Base-by-base conservation (phyloP, 2,329 filamentous ascomycete species). In the Lachnellula arida region DNA sequence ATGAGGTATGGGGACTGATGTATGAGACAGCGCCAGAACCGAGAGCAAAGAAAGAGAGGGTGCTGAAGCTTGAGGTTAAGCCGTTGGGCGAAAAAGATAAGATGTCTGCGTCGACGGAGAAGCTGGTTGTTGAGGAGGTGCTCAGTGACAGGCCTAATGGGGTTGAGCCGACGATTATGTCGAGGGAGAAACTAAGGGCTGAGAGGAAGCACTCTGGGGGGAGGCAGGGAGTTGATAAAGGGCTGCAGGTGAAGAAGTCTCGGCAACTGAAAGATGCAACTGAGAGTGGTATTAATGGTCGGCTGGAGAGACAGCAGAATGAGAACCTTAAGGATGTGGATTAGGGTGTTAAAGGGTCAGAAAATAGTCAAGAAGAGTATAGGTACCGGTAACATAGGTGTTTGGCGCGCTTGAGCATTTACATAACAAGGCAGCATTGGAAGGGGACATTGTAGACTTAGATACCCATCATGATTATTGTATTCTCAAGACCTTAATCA, bases 41-140 rank as follows among this genome's bases (percentile, higher is more conserved):
- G 46, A 68, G 65, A 54, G 64, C 59, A 32, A 70, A 70, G 53
- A 67, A 65, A 49, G 67, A 68, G 42, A 66, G 68, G 46, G 63
- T 68, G 5, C 49, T 71, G 56, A 70, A 69, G 48, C 53, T 67
- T 51, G 67, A 67, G 37, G 63, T 70, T 60, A 68, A 69, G 53
- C 64, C 65, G 8, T 49, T 67, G 46, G 28, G 28, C 4, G 28
- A 11, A 32, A 19, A 19, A 22, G 42, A 44, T n/a, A 12, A 44
- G 42, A 44, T 22, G 19, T 19, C 19, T 12, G 11, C 11, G 11
- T 44, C 42, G 11, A n/a, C 22, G 7, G 42, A 44, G 42, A 44
- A 44, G 19, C n/a, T 22, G 19, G 42, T 19, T n/a, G 19, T 44
- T 44, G 42, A 44, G 19, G 22, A 17, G 7, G 42, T 19, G 42